Evolutionary conservation across 768 basidiomycete genomes (phyloP).

Genomic region (Leccinum fibrillosum): DNA sequence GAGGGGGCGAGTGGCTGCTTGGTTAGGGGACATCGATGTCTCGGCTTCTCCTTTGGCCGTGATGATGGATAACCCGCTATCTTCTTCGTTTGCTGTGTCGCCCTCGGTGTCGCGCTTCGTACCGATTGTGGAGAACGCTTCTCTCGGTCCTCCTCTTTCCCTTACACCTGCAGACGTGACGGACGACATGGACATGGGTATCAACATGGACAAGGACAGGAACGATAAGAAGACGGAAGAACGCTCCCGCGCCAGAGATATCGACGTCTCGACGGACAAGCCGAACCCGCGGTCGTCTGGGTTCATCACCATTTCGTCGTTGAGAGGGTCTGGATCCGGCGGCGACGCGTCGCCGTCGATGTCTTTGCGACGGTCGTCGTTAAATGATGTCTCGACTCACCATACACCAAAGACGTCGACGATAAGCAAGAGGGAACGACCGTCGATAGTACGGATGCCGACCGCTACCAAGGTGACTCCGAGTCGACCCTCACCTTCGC

Average conservation of each 20-base stretch:
- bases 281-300: constrained; percentile 78
- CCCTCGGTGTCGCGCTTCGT: constrained; percentile 27
- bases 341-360: constrained; percentile 8
- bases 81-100: constrained; percentile 31
- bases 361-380: constrained; percentile 19
- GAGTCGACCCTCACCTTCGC: not conserved
- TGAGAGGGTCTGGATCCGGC: constrained; percentile 30
- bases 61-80: constrained; percentile 33
- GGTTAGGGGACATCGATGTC: constrained; percentile 67
- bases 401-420: not conserved
- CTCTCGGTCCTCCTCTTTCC: constrained; percentile 12
- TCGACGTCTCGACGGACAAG: constrained; percentile 7
- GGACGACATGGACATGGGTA: not conserved
- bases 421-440: not conserved
- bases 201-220: not conserved
- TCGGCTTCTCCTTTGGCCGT: constrained; percentile 40
- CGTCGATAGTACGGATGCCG: constrained; percentile 10
- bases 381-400: constrained; percentile 16
- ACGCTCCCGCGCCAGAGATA: constrained; percentile 1
- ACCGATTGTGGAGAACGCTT: constrained; percentile 21
- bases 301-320: constrained; percentile 62
- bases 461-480: constrained; percentile 11
- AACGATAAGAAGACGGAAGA: not conserved
- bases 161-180: constrained; percentile 9
- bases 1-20: constrained; percentile 74